Evolutionary conservation across 2,329 filamentous ascomycete species (phyloP), one percentile per base, ranked within the genome.

Genomic region (Trichoderma lentiforme): DNA sequence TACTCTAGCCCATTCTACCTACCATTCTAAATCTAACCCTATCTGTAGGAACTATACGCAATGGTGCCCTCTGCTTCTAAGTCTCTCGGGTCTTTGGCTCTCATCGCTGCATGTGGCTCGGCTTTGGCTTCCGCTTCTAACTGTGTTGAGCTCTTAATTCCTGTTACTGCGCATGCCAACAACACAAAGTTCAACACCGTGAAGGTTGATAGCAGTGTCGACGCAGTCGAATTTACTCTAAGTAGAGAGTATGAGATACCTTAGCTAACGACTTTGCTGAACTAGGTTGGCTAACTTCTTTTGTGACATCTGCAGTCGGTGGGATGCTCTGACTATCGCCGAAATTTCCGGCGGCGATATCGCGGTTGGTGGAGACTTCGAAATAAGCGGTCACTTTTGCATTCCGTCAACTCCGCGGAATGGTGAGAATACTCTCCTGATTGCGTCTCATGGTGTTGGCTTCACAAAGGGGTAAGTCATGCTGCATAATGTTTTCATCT

Each of bases 391-490:
- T 26, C 60, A 39, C 14, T 26, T 62, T 36, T 62, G 60, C 3
- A 18, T 62, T 4, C 60, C 60, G 15, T 26, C 60, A 26, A 39
- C 34, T 26, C 34, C 60, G 24, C 21, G 34, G 11, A 62, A 62
- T 14, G 21, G 32, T 1, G 21, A 62, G 21, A 62, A 39, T 26
- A 62, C 32, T 26, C 34, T 39, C 12, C 15, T 62, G 0, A 62
- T 62, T 39, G 60, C 60, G n/a, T 62, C 60, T 39, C 60, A 62
- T 39, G 60, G 60, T 7, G 60, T 62, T 39, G 32, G 32, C 4
- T 39, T 62, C 14, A 18, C 32, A 26, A 62, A 62, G 3, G 12
- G 21, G 60, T 62, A 18, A 39, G 60, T 18, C 14, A 0, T 43
- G 15, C 18, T n/a, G 39, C 11, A 6, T 15, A 6, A 8, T 26